Base-by-base conservation (phyloP, 768 basidiomycete genomes). In the Naganishia vishniacii region DNA sequence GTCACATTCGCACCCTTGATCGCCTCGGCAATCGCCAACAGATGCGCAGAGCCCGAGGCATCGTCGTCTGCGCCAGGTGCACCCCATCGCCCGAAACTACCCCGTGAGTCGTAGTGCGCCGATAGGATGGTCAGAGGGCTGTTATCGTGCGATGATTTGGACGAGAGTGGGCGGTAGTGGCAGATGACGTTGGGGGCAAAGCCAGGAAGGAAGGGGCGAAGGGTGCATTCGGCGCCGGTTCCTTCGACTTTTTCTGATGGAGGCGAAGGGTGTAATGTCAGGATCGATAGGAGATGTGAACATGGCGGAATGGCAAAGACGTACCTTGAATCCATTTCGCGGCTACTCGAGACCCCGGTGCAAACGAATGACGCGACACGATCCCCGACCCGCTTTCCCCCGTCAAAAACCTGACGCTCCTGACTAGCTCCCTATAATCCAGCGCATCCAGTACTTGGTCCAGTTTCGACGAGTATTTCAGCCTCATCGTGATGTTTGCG, bases 161-260 rank as follows among this genome's bases (percentile, higher is more conserved):
- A 79, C 60, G 69, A 88, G 89, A 45, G 83, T 37, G 34, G 34
- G 7, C 15, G 79, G 59, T 80, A 90, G 85, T 69, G 58, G 65
- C 91, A 94, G 63, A 94, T 81, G 47, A 94, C 86, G 71, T 94
- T 91, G 11, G 92, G 91, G 3, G 88, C 82, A 73, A 89, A 92
- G 7, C 88, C 89, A 15, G 45, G 9, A 28, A 85, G 75, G 82
- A 91, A 95, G 0, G 79, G 72, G 69, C 80, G 80, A 29, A 90
- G 80, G 64, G 82, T 81, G 76, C 91, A 94, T 3, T 77, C 77
- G 0, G 89, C 90, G 0, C 92, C 91, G 0, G 84, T 84, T 8
- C 80, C 80, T 78, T 92, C 88, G 58, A 92, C 75, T 59, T 72
- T 70, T 23, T 58, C 74, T 75, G n/a, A n/a, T n/a, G 59, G 0